A percentile compares a stretch with the other conserved stretches of the same genome.
These are phyloP conservation scores for Sporothrix brunneoviolacea DNA, from an alignment of 2,329 filamentous ascomycete species.

Conservation along the genomic window DNA sequence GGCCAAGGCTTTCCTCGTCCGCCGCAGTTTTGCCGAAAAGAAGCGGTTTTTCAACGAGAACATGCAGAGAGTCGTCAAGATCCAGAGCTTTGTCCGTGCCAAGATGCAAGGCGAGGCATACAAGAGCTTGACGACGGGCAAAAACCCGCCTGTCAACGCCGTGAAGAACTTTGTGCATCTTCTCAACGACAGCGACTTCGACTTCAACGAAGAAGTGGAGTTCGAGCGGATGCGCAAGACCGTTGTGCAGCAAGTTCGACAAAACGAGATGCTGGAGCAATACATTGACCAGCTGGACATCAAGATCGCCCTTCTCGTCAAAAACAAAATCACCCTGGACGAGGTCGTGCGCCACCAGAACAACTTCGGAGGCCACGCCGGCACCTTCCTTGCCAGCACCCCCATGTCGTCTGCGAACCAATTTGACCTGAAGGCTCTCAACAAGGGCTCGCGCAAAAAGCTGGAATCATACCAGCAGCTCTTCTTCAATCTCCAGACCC, in stretches of 20 bases:
- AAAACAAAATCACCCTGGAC: constrained; percentile 98
- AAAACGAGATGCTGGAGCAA: constrained; percentile 94
- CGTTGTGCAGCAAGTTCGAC: constrained; percentile 92
- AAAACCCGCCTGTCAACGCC: constrained; percentile 92
- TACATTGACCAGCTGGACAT: constrained; percentile 98
- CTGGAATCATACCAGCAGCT: constrained; percentile 95
- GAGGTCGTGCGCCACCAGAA: constrained; percentile 96
- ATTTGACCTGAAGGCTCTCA: constrained; percentile 93
- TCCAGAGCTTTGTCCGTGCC: constrained; percentile 91
- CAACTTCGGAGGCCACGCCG: constrained; percentile 79
- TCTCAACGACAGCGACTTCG: constrained; percentile 95
- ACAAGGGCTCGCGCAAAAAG: constrained; percentile 93
- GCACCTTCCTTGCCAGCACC: constrained; percentile 78
- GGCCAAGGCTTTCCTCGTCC: constrained; percentile 66
- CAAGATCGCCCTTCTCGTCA: constrained; percentile 95
- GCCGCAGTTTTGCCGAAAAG: constrained; percentile 74
- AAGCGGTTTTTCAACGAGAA: constrained; percentile 86
- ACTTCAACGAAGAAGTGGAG: constrained; percentile 97
- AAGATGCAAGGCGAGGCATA: constrained; percentile 97
- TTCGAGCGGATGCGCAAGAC: constrained; percentile 93
- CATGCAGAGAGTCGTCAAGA: constrained; percentile 98
- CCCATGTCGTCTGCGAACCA: constrained; percentile 84
- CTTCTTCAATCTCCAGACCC: constrained; percentile 95
- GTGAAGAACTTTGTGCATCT: constrained; percentile 98
- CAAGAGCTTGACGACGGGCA: constrained; percentile 91